Conservation (phyloP, 2,329 filamentous ascomycete genomes). For the Colletotrichum lupini region DNA sequence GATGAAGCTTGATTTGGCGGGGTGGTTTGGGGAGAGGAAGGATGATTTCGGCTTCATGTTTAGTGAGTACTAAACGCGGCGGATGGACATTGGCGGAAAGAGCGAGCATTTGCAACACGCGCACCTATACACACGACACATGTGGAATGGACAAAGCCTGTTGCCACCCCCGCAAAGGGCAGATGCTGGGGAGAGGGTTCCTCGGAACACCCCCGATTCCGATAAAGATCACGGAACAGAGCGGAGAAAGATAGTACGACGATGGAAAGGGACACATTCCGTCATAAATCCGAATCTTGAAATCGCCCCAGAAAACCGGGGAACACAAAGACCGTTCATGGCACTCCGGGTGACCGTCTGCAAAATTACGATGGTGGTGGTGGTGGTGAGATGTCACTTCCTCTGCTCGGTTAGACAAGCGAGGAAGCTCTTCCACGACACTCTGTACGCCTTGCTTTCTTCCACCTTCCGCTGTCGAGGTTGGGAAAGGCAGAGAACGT, state of each 20-base stretch:
- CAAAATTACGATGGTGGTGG: background rate
- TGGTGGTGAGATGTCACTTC: background rate
- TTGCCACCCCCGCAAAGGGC: background rate
- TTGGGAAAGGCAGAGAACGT: background rate
- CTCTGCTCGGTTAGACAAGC: background rate
- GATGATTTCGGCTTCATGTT: slow-evolving; percentile 30
- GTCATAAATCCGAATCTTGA: background rate
- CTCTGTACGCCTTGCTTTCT: no score
- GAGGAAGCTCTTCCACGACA: background rate
- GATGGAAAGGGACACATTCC: background rate
- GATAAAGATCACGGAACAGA: background rate
- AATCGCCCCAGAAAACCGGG: background rate
- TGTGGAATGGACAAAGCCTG: background rate
- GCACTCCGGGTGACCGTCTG: background rate
- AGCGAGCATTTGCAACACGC: no score
- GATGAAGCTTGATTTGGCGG: slow-evolving; percentile 87
- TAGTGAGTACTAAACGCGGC: slow-evolving; percentile 14
- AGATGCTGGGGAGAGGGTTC: no score
- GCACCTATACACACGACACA: background rate
- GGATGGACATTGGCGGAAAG: background rate
- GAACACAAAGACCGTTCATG: background rate
- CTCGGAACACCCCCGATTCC: no score
- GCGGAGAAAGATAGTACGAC: background rate
- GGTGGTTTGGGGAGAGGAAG: slow-evolving; percentile 59
- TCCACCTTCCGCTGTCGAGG: background rate